Evolutionary conservation across 2,329 filamentous ascomycete species (phyloP).

Genomic region (Hypoxylon sp.): DNA sequence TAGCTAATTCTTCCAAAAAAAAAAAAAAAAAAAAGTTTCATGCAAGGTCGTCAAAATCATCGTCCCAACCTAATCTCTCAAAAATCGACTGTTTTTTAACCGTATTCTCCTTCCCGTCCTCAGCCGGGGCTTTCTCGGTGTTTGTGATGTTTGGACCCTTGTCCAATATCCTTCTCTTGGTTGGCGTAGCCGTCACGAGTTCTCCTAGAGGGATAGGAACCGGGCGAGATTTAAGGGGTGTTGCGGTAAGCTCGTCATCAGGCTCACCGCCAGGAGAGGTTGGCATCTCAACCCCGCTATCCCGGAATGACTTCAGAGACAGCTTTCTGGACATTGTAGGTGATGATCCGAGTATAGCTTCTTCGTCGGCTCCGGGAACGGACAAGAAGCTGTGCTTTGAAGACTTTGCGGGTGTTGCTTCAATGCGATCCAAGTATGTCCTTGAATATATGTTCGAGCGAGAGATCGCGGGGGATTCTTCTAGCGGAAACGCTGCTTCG

Average conservation of each 20-base stretch:
- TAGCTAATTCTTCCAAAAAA: background rate
- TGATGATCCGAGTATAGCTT: slow-evolving; percentile 48
- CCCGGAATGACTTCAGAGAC: slow-evolving; percentile 40
- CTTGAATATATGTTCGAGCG: slow-evolving; percentile 45
- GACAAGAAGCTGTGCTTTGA: slow-evolving; percentile 41
- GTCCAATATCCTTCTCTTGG: slow-evolving; percentile 38
- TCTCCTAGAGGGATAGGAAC: slow-evolving; percentile 38
- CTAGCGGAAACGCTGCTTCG: slow-evolving; percentile 50
- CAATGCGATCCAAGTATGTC: slow-evolving; percentile 30
- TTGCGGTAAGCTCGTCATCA: slow-evolving; percentile 46
- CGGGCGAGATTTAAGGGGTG: slow-evolving; percentile 53
- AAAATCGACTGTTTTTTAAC: slow-evolving; percentile 61
- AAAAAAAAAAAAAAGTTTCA: no score
- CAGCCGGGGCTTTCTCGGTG: background rate
- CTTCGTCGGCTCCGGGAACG: slow-evolving; percentile 44
- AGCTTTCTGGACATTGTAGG: slow-evolving; percentile 46
- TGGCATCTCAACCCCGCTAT: slow-evolving; percentile 49
- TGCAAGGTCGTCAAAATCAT: slow-evolving; percentile 60
- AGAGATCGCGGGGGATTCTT: slow-evolving; percentile 47
- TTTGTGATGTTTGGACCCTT: slow-evolving; percentile 15
- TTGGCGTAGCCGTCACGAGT: slow-evolving; percentile 44
- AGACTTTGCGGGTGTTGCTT: slow-evolving; percentile 44
- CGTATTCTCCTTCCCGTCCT: slow-evolving; percentile 35
- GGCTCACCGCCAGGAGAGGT: slow-evolving; percentile 48
- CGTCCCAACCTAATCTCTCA: slow-evolving; percentile 68